Percentiles rank a stretch among this genome's conserved stretches.
Conservation (phyloP, 2,329 filamentous ascomycete genomes). For the Sphaerostilbella broomeana region DNA sequence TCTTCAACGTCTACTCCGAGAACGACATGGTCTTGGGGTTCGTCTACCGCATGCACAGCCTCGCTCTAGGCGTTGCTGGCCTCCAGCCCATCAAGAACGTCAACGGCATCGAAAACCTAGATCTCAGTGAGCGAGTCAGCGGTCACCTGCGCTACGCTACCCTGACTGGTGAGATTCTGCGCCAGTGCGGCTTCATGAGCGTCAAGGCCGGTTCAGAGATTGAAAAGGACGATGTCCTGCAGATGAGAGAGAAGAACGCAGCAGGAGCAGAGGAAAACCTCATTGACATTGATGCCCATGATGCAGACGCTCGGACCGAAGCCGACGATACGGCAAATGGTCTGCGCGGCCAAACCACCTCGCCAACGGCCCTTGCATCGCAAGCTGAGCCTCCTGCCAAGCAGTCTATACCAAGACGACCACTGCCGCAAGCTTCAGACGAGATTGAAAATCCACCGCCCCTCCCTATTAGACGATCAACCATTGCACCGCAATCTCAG, state of each 20-base stretch:
- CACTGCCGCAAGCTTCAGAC: not conserved
- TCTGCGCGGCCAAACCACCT: conserved; percentile 24
- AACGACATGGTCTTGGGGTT: conserved; percentile 86
- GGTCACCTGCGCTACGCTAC: conserved; percentile 48
- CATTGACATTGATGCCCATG: conserved; percentile 24
- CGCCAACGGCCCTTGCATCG: conserved; percentile 20
- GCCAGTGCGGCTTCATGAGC: conserved; percentile 44
- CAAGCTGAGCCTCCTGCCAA: conserved; percentile 16
- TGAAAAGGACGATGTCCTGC: conserved; percentile 46
- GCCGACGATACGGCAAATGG: conserved; percentile 18
- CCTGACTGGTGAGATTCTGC: conserved; percentile 45
- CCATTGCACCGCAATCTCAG: not conserved
- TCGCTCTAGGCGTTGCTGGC: conserved; percentile 78
- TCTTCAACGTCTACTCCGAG: conserved; percentile 83
- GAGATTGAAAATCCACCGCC: conserved; percentile 9
- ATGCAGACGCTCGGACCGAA: not conserved
- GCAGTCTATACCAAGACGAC: conserved; percentile 6
- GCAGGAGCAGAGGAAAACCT: conserved; percentile 24
- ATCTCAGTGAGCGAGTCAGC: conserved; percentile 47
- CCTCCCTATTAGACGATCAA: conserved; percentile 17
- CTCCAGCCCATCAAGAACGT: conserved; percentile 66
- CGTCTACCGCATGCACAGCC: conserved; percentile 75
- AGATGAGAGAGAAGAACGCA: conserved; percentile 37
- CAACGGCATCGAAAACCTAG: conserved; percentile 54
- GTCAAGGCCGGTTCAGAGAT: conserved; percentile 40